Conservation (phyloP, 2,329 filamentous ascomycete genomes). For the Hymenoscyphus scutula region DNA sequence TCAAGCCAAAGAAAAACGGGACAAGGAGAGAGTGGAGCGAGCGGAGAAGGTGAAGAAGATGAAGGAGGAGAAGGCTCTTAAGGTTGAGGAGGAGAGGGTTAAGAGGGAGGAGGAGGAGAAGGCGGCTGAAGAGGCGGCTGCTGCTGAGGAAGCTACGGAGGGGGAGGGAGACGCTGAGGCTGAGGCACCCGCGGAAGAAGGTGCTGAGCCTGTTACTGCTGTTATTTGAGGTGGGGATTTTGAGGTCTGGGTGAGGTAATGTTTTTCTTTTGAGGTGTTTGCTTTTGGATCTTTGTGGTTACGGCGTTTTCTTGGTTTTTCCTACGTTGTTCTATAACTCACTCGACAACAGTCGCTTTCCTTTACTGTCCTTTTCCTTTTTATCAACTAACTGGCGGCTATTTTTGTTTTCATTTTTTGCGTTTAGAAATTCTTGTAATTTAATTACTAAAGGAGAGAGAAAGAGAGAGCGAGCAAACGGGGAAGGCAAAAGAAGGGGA, state of each 20-base stretch:
- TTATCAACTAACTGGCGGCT: neutral
- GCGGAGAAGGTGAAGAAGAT: constrained; percentile 39
- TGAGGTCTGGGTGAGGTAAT: neutral
- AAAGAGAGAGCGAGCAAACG: neutral
- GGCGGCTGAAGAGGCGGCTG: constrained; percentile 27
- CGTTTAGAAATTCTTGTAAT: neutral
- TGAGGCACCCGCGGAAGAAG: neutral
- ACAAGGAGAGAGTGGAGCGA: constrained; percentile 31
- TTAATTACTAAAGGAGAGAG: neutral
- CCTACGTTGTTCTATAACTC: neutral
- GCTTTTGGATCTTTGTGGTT: neutral
- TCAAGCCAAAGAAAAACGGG: constrained; percentile 33
- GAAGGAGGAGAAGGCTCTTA: constrained; percentile 36
- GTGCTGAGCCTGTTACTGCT: neutral
- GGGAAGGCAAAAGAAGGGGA: neutral
- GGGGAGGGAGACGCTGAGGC: neutral
- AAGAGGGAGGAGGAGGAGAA: constrained; percentile 33
- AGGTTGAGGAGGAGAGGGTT: constrained; percentile 38
- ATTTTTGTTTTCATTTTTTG: neutral
- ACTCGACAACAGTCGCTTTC: neutral
- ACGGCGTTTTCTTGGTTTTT: neutral
- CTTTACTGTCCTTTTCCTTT: neutral
- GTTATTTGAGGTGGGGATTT: neutral
- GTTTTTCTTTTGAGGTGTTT: neutral
- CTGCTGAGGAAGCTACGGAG: constrained; percentile 5